phyloP scores from a whole-genome alignment of 345 rosid genomes.

The Eutrema heterophyllum region DNA sequence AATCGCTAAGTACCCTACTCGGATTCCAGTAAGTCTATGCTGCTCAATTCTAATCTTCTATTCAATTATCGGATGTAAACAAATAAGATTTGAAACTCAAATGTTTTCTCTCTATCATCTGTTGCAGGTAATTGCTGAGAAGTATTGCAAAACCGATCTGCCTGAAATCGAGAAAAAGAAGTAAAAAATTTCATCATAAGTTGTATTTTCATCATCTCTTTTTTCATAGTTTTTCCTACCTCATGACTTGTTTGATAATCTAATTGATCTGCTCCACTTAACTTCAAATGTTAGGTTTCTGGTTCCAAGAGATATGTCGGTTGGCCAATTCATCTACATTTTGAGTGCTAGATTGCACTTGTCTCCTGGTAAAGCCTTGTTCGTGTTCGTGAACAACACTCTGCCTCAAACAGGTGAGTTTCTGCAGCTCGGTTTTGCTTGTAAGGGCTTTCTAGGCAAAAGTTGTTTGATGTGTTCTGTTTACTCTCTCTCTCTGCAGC shows the following conservation, averaged over 20 bases:
- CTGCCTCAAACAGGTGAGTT: too few species aligned
- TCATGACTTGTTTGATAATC: not conserved
- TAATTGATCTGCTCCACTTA: not conserved
- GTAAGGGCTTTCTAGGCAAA: too few species aligned
- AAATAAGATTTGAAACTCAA: not conserved
- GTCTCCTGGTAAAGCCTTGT: too few species aligned
- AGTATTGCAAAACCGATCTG: constrained; percentile 63
- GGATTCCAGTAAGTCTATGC: constrained; percentile 20
- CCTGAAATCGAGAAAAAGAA: constrained; percentile 61
- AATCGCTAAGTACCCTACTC: constrained; percentile 32
- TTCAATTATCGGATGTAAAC: not conserved
- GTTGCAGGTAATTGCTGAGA: constrained; percentile 69
- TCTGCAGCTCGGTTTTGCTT: too few species aligned
- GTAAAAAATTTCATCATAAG: constrained; percentile 31
- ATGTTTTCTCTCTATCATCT: not conserved
- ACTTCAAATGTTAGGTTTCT: constrained; percentile 42
- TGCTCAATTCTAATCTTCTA: not conserved
- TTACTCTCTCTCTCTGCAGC: not conserved
- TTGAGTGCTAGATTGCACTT: too few species aligned
- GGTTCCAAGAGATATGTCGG: constrained; percentile 86
- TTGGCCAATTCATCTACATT: constrained; percentile 85
- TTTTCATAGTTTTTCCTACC: not conserved
- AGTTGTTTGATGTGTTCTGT: not conserved
- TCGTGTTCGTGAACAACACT: too few species aligned
- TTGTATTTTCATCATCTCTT: not conserved